Evolutionary conservation across 2,329 filamentous ascomycete species (phyloP), one percentile per base, ranked within the genome.

Genomic region (Ceratocystis lukuohia): DNA sequence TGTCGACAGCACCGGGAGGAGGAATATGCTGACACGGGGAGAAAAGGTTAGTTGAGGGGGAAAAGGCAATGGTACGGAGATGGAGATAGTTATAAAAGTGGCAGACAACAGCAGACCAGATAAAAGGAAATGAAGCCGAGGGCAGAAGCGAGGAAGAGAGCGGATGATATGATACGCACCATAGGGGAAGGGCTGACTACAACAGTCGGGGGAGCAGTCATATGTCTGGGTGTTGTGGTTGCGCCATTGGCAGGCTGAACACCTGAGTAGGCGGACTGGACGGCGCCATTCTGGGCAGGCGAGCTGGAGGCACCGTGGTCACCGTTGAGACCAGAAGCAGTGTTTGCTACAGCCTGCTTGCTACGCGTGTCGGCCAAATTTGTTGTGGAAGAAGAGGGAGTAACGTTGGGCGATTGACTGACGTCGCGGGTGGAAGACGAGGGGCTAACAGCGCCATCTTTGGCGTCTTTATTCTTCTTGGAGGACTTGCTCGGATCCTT

Each of bases 141-240:
- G 20, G n/a, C 28, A 37, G 30, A 37, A 10, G 68, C 68, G 66
- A 65, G 56, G 53, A 64, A 68, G 64, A 68, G 62, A 69, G 65
- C 69, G 69, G 48, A 5, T 8, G 48, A 25, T 1, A 28, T 53
- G 10, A 53, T 53, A 53, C 88, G 80, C 82, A 94, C 90, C 71
- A 92, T 91, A 75, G 90, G 89, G 74, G 93, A 97, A 65, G 92
- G 92, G 76, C 91, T 96, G 76, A 97, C 94, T 71, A 96, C 85
- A 68, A 97, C 92, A 72, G 90, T 95, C 25, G 93, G 93, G 57
- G 90, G 87, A 68, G 91, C 80, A 68, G 80, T 77, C 41, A 83
- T 83, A 71, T 84, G 80, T 73, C 88, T 82, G 71, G 80, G 82
- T 44, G 87, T 84, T 48, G 87, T 88, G 69, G 78, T 82, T 67